Evolutionary conservation across 495 filamentous ascomycete genomes (phyloP), one percentile per base, ranked within the genome.

Genomic region (Penicillium nucicola): DNA sequence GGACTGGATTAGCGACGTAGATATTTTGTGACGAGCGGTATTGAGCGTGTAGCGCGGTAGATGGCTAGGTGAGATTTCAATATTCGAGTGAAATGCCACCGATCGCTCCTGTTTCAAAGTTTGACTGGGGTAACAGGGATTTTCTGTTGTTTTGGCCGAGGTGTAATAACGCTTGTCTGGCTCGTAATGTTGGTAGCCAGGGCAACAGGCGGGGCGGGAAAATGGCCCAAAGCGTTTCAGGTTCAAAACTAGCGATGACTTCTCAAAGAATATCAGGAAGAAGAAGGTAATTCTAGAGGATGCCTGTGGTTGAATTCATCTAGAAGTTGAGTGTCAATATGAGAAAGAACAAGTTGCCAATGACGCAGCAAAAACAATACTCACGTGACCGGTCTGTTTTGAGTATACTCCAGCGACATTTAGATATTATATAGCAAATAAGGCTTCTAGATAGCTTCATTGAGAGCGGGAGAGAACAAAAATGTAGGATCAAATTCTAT

Each of bases 191-290:
- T 57, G 57, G 70, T 73, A 73, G 66, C 60, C 68, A 60, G 55
- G 66, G 70, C 66, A 73, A 73, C 70, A 65, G 45, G 60, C 47
- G 63, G 65, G 55, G 55, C 57, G 42, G 44, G 12, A 41, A 55
- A 32, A 36, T n/a, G 39, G 23, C 22, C 22, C 40, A 22, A 42
- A 4, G 39, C 43, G 37, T 7, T 19, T 30, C 30, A 20, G 31
- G 33, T 25, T 10, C 20, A 22, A 41, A 34, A 19, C n/a, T 46
- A n/a, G 20, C 41, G 33, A 36, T 3, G 31, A 33, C 13, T 18
- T 30, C 18, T 18, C 25, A 22, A 7, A 14, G 33, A 34, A 19
- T 9, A 47, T 45, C 30, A 12, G 39, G 38, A 33, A 37, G 35
- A 28, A 28, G 10, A 8, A 9, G 25, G 10, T 28, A 9, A 9